Percentiles rank a stretch among this genome's conserved stretches.
phyloP scores from a whole-genome alignment of 805 yeast species.

The Sugiyamaella valdiviana region DNA sequence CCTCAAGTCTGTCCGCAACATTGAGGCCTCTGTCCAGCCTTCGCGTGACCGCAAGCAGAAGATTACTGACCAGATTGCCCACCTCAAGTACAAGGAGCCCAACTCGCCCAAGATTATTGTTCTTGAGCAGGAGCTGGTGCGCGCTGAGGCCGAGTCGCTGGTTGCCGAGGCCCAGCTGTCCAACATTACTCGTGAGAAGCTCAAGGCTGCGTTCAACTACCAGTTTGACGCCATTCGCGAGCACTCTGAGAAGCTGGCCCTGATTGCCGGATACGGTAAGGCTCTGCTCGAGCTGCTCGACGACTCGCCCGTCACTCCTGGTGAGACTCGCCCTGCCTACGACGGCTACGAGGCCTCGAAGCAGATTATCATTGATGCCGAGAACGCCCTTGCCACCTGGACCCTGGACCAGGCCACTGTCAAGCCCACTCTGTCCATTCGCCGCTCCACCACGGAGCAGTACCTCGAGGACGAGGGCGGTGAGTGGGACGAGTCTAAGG shows the following conservation, averaged over 20 bases:
- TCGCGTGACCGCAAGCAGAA: slow-evolving; percentile 96
- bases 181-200: slow-evolving; percentile 95
- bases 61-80: slow-evolving; percentile 95
- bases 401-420: slow-evolving; percentile 92
- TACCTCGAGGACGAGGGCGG: slow-evolving; percentile 37
- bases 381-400: slow-evolving; percentile 93
- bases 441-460: slow-evolving; percentile 62
- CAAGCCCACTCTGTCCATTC: slow-evolving; percentile 85
- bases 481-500: slow-evolving; percentile 36
- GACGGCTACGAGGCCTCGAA: slow-evolving; percentile 98
- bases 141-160: slow-evolving; percentile 98
- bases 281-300: slow-evolving; percentile 92
- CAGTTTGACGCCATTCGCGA: slow-evolving; percentile 95
- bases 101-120: slow-evolving; percentile 92
- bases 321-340: slow-evolving; percentile 97
- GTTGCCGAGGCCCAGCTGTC: slow-evolving; percentile 99
- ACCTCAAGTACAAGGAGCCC: slow-evolving; percentile 97
- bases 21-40: slow-evolving; percentile 97
- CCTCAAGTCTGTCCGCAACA: slow-evolving; percentile 87
- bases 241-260: slow-evolving; percentile 90
- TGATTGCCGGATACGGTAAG: slow-evolving; percentile 98
- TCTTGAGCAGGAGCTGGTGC: slow-evolving; percentile 95
- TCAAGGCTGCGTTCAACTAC: slow-evolving; percentile 94
- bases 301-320: slow-evolving; percentile 97
- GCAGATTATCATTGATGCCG: slow-evolving; percentile 96